These are phyloP conservation scores for Penicillium sp. DNA, from an alignment of 2,329 filamentous ascomycete genomes.

Conservation along the genomic window DNA sequence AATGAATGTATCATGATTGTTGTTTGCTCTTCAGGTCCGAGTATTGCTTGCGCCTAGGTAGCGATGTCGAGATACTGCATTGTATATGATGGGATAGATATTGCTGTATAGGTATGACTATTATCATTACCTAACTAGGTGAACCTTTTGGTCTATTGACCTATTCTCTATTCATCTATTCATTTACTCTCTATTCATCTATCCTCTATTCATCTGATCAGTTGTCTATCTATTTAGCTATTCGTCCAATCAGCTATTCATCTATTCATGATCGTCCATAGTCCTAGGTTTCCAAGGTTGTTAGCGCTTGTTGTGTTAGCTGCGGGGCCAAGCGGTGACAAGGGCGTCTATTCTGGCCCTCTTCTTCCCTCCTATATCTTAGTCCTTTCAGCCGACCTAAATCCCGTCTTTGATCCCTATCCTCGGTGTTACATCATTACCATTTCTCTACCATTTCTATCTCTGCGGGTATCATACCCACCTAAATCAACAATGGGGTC, in stretches of 20 bases:
- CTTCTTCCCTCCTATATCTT: neutral
- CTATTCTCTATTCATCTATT: no score
- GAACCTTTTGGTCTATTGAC: no score
- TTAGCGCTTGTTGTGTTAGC: neutral
- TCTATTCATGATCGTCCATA: neutral
- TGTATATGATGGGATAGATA: neutral
- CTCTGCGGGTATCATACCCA: conserved; percentile 5
- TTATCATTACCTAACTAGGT: no score
- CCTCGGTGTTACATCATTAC: conserved; percentile 1
- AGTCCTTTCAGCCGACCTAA: conserved; percentile 1
- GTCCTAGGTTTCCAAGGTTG: neutral
- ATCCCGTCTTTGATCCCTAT: conserved; percentile 3
- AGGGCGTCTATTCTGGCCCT: neutral
- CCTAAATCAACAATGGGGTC: neutral
- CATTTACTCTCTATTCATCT: no score
- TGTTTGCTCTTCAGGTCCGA: neutral
- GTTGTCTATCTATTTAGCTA: no score
- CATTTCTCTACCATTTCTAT: neutral
- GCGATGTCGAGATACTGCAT: neutral
- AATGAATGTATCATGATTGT: neutral
- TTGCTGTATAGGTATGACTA: neutral
- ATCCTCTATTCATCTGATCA: no score
- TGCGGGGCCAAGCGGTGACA: conserved; percentile 23
- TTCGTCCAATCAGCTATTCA: neutral
- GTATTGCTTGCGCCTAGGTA: neutral